Conservation (phyloP, 2,329 filamentous ascomycete species). For the Tympanopsis confertula region DNA sequence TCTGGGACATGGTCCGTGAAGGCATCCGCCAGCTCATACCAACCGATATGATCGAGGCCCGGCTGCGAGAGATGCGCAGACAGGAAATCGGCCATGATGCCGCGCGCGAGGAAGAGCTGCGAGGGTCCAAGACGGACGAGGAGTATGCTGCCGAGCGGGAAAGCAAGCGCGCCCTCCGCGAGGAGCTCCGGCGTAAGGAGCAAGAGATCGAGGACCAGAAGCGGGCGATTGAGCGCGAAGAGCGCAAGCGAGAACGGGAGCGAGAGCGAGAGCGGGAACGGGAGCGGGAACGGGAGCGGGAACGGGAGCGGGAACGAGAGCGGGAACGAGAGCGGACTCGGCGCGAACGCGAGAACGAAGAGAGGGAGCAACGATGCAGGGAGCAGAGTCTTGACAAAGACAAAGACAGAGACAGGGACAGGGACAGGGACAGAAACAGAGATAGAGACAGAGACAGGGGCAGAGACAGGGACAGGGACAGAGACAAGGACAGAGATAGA, state of each 20-base stretch:
- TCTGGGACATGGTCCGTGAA: conserved; percentile 61
- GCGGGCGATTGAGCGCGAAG: conserved; percentile 42
- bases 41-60: conserved; percentile 53
- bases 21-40: conserved; percentile 60
- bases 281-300: conserved; percentile 18
- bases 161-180: conserved; percentile 43
- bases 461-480: conserved; percentile 9
- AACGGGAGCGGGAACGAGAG: conserved; percentile 18
- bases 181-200: conserved; percentile 47
- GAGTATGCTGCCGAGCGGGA: conserved; percentile 55
- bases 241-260: conserved; percentile 33
- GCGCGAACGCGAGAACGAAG: conserved; percentile 35
- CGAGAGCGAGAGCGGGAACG: conserved; percentile 31
- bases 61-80: conserved; percentile 56
- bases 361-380: conserved; percentile 39
- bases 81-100: conserved; percentile 59
- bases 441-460: conserved; percentile 7
- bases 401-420: conserved; percentile 20
- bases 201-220: conserved; percentile 51
- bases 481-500: neutral
- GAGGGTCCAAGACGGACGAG: conserved; percentile 62
- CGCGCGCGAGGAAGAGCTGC: conserved; percentile 50
- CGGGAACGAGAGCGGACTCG: conserved; percentile 21
- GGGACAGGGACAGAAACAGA: conserved; percentile 12
- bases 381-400: conserved; percentile 20